phyloP scores from a whole-genome alignment of 1,139 yeast genomes.

The Kodamaea fungicola region DNA sequence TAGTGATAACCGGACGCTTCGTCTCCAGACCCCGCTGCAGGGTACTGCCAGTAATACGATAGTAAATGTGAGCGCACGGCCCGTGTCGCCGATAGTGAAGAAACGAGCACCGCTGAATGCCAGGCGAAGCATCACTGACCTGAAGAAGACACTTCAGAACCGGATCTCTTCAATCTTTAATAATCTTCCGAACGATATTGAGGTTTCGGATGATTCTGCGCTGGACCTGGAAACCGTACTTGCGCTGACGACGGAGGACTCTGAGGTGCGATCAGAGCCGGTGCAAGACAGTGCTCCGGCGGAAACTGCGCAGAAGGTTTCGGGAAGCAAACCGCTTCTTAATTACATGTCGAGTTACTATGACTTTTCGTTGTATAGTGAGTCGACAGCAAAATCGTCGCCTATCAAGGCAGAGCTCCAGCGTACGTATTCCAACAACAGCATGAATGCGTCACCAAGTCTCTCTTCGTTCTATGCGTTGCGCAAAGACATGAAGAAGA shows the following conservation, averaged over 20 bases:
- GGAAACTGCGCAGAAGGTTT: background rate
- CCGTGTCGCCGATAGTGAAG: background rate
- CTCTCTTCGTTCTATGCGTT: conserved; percentile 42
- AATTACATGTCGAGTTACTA: conserved; percentile 12
- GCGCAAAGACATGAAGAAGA: conserved; percentile 25
- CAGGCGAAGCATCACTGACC: conserved; percentile 3
- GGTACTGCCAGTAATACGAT: conserved; percentile 15
- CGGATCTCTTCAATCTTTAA: conserved; percentile 40
- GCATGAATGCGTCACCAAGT: conserved; percentile 25
- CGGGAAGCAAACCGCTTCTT: background rate
- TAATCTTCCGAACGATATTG: conserved; percentile 48
- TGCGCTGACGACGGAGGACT: conserved; percentile 3
- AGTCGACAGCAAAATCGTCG: conserved; percentile 28
- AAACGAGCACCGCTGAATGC: conserved; percentile 1
- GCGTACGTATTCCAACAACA: conserved; percentile 38
- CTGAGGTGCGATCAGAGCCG: background rate
- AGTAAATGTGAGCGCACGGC: conserved; percentile 15
- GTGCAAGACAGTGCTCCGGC: too few relatives aligned
- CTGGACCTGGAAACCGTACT: conserved; percentile 38
- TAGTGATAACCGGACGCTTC: conserved; percentile 29
- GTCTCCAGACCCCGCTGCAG: conserved; percentile 25
- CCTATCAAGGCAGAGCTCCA: conserved; percentile 28
- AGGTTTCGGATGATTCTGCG: conserved; percentile 47
- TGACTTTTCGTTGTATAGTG: conserved; percentile 26
- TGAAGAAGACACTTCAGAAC: conserved; percentile 15